Percentiles rank a stretch among this genome's conserved stretches.
Evolutionary conservation across 495 filamentous ascomycete genomes (phyloP).

Genomic region (Xylaria scruposa): DNA sequence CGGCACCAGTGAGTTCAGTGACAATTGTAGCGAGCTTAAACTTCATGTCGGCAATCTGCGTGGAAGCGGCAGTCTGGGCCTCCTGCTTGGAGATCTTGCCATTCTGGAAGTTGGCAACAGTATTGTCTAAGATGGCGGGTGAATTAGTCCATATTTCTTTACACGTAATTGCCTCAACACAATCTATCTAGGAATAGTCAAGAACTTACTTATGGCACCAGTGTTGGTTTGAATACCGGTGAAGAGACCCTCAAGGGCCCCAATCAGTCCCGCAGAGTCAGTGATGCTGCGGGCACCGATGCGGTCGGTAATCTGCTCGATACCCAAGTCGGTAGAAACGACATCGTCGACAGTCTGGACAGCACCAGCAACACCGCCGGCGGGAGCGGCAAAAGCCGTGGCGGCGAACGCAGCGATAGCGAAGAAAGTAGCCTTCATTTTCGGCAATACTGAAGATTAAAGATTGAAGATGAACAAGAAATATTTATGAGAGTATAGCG

Average conservation of each 20-base stretch:
- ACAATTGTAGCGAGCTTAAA: constrained; percentile 10
- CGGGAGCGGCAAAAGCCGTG: constrained; percentile 13
- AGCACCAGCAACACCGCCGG: constrained; percentile 9
- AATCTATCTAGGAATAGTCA: too few species aligned
- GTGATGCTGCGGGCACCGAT: neutral
- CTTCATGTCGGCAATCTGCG: neutral
- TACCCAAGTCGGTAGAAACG: constrained; percentile 9
- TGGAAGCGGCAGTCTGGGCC: neutral
- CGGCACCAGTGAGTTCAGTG: constrained; percentile 7
- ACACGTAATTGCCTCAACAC: neutral
- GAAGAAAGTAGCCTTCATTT: constrained; percentile 18
- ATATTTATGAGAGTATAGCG: neutral
- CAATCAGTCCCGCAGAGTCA: neutral
- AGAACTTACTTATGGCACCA: constrained; percentile 15
- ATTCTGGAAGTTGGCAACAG: constrained; percentile 16
- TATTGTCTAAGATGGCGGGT: neutral
- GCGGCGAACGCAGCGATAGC: constrained; percentile 12
- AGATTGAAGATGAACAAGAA: neutral
- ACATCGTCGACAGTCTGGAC: constrained; percentile 4
- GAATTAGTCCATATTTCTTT: neutral
- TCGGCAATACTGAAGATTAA: neutral
- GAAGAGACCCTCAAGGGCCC: constrained; percentile 6
- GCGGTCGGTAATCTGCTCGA: constrained; percentile 3
- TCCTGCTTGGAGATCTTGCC: constrained; percentile 15
- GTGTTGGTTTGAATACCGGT: constrained; percentile 15